These are phyloP conservation scores for Lachnellula willkommii DNA, from an alignment of 2,329 filamentous ascomycete genomes.

Conservation along the genomic window DNA sequence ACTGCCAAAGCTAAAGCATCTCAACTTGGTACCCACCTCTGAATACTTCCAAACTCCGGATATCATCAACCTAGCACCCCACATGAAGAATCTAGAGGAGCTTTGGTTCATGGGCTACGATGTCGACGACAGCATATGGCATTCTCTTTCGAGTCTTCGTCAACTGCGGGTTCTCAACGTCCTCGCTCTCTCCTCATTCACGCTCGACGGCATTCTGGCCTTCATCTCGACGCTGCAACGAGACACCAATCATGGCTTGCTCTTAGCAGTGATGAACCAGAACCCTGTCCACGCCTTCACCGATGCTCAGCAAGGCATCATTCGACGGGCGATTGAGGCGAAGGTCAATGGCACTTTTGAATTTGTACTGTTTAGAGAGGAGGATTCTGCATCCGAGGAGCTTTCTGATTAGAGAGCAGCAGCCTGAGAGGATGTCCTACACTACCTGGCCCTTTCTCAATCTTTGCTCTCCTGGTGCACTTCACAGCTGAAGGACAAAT, in stretches of 20 bases:
- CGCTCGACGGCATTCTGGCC: slow-evolving; percentile 41
- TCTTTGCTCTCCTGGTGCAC: too few relatives aligned
- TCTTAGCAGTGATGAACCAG: slow-evolving; percentile 31
- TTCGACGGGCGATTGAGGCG: slow-evolving; percentile 25
- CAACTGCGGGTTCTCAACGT: slow-evolving; percentile 49
- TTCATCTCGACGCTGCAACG: slow-evolving; percentile 37
- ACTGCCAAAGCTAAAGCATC: slow-evolving; percentile 45
- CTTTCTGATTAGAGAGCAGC: slow-evolving; percentile 23
- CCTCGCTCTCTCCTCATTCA: slow-evolving; percentile 51
- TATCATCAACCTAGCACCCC: slow-evolving; percentile 41
- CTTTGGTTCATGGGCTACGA: slow-evolving; percentile 52
- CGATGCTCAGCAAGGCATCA: slow-evolving; percentile 22
- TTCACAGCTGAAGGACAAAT: too few relatives aligned
- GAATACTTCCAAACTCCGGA: slow-evolving; percentile 47
- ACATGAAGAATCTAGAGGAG: slow-evolving; percentile 44
- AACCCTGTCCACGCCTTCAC: slow-evolving; percentile 25
- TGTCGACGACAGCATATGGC: slow-evolving; percentile 44
- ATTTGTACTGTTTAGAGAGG: slow-evolving; percentile 29
- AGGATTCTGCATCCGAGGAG: slow-evolving; percentile 25
- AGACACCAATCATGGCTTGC: slow-evolving; percentile 30
- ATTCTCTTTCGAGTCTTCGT: slow-evolving; percentile 39
- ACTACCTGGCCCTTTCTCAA: too few relatives aligned
- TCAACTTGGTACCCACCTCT: slow-evolving; percentile 48
- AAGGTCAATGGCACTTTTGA: slow-evolving; percentile 34
- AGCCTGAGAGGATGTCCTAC: too few relatives aligned